Evolutionary conservation across 2,329 filamentous ascomycete genomes (phyloP).

Genomic region (Aureobasidium sp.): DNA sequence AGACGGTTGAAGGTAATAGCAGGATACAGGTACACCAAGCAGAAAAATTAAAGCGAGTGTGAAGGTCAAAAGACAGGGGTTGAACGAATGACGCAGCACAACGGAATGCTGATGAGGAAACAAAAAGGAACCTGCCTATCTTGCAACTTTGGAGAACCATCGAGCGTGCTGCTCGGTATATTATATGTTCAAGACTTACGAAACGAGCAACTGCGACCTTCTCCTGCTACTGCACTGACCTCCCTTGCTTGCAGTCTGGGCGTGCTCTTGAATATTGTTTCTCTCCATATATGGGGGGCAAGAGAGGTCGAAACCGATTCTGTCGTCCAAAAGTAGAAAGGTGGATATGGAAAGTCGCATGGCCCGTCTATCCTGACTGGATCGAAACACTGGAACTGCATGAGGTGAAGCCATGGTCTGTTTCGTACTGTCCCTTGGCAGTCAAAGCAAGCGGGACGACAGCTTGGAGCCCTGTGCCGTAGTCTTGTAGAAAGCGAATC

Average conservation of each 20-base stretch:
- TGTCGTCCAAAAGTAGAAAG: neutral
- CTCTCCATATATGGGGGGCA: neutral
- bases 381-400: conserved; percentile 9
- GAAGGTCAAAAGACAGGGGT: neutral
- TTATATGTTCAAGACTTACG: neutral
- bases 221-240: neutral
- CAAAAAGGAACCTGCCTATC: conserved; percentile 3
- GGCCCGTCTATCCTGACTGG: neutral
- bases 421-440: conserved; percentile 6
- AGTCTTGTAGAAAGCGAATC: neutral
- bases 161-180: neutral
- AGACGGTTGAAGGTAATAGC: neutral
- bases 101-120: neutral
- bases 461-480: neutral
- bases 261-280: neutral
- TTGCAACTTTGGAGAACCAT: neutral
- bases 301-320: neutral
- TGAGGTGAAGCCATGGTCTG: conserved; percentile 3
- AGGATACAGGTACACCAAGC: neutral
- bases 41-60: neutral
- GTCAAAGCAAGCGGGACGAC: conserved; percentile 5
- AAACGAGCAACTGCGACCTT: neutral
- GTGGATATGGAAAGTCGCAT: neutral
- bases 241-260: conserved; percentile 7
- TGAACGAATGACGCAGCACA: neutral